phyloP scores from a whole-genome alignment of 306 rosid species.

The Gynostemma pentaphyllum region DNA sequence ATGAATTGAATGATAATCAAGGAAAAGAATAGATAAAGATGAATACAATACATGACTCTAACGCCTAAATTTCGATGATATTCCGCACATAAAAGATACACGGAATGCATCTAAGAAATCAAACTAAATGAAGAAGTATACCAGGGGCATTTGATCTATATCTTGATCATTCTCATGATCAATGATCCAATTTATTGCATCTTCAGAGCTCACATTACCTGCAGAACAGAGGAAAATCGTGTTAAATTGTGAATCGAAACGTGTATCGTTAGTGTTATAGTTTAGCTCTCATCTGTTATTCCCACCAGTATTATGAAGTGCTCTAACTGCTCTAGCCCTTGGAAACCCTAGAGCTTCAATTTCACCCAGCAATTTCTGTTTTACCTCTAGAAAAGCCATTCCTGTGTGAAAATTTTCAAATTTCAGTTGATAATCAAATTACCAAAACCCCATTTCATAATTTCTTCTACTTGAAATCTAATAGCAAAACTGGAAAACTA shows the following conservation, averaged over 20 bases:
- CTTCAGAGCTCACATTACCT: constrained; percentile 56
- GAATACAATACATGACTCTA: neutral
- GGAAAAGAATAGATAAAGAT: neutral
- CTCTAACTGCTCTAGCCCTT: constrained; percentile 34
- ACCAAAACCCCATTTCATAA: no score
- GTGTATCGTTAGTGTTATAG: neutral
- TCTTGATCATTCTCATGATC: constrained; percentile 62
- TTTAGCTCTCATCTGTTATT: neutral
- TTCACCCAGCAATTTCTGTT: constrained; percentile 36
- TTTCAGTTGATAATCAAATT: neutral
- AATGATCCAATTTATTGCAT: constrained; percentile 55
- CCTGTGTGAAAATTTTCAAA: constrained; percentile 3
- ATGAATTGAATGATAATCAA: no score
- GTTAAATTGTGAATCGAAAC: neutral
- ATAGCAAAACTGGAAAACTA: no score
- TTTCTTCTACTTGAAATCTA: no score
- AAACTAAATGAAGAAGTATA: constrained; percentile 16
- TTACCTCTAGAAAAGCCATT: constrained; percentile 61
- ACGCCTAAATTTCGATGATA: neutral
- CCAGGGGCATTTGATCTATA: constrained; percentile 62
- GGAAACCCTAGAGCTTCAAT: constrained; percentile 63
- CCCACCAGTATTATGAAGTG: constrained; percentile 59
- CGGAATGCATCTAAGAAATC: neutral
- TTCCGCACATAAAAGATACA: neutral
- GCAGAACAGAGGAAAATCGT: constrained; percentile 8